A percentile compares a stretch with the other conserved stretches of the same genome.
phyloP scores from a whole-genome alignment of 768 basidiomycete species.

The Kwoniella mangroviensis region DNA sequence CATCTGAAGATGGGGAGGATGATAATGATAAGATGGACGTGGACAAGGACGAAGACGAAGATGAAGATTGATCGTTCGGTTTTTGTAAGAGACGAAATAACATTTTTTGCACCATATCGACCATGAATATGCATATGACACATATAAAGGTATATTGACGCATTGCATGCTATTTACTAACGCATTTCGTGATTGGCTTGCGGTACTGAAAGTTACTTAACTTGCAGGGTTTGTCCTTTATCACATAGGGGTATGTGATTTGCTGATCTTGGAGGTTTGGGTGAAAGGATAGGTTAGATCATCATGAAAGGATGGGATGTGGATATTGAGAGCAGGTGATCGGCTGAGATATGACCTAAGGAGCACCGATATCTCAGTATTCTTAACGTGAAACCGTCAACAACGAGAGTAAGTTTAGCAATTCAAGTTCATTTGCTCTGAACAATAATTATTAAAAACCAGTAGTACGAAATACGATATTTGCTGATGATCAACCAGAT shows the following conservation, averaged over 20 bases:
- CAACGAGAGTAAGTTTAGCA: too few species aligned
- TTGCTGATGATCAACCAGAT: too few species aligned
- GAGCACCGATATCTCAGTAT: not conserved
- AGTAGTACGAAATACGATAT: too few species aligned
- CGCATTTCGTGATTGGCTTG: too few species aligned
- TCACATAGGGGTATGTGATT: not conserved
- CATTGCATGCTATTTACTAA: too few species aligned
- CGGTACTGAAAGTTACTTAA: not conserved
- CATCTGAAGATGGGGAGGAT: slow-evolving; percentile 4
- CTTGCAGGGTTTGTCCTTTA: not conserved
- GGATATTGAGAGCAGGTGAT: not conserved
- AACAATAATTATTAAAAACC: too few species aligned
- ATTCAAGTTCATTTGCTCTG: too few species aligned
- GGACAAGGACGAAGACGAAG: slow-evolving; percentile 12
- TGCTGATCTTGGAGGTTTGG: not conserved
- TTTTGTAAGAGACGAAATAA: too few species aligned
- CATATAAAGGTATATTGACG: too few species aligned
- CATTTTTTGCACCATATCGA: too few species aligned
- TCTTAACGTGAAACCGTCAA: too few species aligned
- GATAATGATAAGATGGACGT: slow-evolving; percentile 6
- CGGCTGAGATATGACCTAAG: not conserved
- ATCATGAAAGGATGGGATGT: not conserved
- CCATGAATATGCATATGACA: too few species aligned
- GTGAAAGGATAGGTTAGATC: not conserved
- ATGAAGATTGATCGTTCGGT: slow-evolving; percentile 2